These are phyloP conservation scores for Globisporangium heterothallicum DNA, from an alignment of 352 stramenopile genomes.

Conservation along the genomic window DNA sequence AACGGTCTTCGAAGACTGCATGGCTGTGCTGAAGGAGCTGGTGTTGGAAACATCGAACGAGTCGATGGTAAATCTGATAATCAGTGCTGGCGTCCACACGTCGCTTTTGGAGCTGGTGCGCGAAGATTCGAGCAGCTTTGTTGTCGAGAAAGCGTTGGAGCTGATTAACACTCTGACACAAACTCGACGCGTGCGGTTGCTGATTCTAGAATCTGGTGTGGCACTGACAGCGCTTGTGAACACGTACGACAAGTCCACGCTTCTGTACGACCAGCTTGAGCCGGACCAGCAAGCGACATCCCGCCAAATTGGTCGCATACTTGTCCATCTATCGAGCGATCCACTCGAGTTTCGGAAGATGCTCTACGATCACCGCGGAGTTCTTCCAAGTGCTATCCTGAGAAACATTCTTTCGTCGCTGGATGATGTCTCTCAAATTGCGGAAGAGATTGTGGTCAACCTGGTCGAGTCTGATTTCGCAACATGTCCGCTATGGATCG, in stretches of 20 bases:
- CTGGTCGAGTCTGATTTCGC: slow-evolving; percentile 79
- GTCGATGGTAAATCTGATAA: slow-evolving; percentile 58
- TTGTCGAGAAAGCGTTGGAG: slow-evolving; percentile 24
- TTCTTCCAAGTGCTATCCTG: slow-evolving; percentile 53
- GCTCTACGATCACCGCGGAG: slow-evolving; percentile 57
- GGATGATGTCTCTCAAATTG: slow-evolving; percentile 45
- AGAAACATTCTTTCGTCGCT: slow-evolving; percentile 54
- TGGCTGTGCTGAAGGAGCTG: slow-evolving; percentile 57
- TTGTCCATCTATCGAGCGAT: slow-evolving; percentile 68
- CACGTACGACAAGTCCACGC: slow-evolving; percentile 43
- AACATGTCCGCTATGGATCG: slow-evolving; percentile 74
- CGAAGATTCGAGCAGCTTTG: slow-evolving; percentile 23
- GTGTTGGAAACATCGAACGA: slow-evolving; percentile 56
- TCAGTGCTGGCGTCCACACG: slow-evolving; percentile 61
- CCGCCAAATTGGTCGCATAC: slow-evolving; percentile 41
- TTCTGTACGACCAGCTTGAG: slow-evolving; percentile 30
- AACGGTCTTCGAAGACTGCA: slow-evolving; percentile 52
- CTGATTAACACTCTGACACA: slow-evolving; percentile 47
- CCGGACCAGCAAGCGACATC: slow-evolving; percentile 34
- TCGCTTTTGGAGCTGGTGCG: slow-evolving; percentile 60
- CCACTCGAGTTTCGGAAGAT: slow-evolving; percentile 77
- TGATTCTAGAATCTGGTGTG: slow-evolving; percentile 60
- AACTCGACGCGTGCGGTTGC: slow-evolving; percentile 56
- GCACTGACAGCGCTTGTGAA: slow-evolving; percentile 48
- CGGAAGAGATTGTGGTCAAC: slow-evolving; percentile 69